A percentile compares a stretch with the other conserved stretches of the same genome.
These are phyloP conservation scores for Prunus davidiana DNA, from an alignment of 306 rosid genomes.

Conservation along the genomic window DNA sequence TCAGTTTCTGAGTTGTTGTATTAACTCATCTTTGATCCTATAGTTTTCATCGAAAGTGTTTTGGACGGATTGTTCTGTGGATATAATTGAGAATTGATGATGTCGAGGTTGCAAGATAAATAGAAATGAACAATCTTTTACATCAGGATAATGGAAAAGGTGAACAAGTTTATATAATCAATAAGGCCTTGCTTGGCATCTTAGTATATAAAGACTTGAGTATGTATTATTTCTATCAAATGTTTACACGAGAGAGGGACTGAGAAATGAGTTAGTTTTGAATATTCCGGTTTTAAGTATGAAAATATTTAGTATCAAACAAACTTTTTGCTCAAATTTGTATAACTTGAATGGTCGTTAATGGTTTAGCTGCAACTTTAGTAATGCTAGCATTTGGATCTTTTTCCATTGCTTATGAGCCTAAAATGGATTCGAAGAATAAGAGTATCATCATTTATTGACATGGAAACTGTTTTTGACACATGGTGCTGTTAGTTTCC, in stretches of 20 bases:
- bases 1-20: not conserved
- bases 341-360: not conserved
- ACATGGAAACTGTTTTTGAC: not conserved
- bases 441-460: not conserved
- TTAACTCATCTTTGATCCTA: not conserved
- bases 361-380: not conserved
- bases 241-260: not conserved
- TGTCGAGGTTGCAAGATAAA: not conserved
- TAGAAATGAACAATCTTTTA: conserved; percentile 1
- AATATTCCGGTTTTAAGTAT: not conserved
- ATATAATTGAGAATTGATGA: not conserved
- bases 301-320: not conserved
- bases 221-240: not conserved
- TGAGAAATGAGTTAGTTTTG: not conserved
- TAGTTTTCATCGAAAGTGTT: not conserved
- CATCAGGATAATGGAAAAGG: not conserved
- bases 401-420: not conserved
- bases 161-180: not conserved
- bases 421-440: not conserved
- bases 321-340: not conserved
- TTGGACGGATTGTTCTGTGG: not conserved
- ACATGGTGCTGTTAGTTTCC: not conserved
- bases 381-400: not conserved
- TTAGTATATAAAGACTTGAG: not conserved
- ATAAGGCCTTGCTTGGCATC: not conserved